Conservation (phyloP, 306 rosid genomes). For the Urtica urens region DNA sequence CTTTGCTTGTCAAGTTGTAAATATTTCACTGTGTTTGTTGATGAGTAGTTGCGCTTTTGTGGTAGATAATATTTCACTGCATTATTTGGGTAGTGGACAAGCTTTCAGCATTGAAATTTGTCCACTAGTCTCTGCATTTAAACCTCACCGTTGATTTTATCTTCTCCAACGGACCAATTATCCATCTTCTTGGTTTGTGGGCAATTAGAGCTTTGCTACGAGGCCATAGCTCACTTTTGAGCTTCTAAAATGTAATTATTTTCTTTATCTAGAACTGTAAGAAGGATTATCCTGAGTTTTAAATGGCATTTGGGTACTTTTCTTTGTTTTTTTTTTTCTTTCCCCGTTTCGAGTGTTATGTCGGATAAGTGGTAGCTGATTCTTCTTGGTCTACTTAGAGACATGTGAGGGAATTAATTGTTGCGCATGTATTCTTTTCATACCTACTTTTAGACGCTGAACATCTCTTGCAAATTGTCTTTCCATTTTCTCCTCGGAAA, state of each 20-base stretch:
- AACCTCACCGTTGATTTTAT: constrained; percentile 5
- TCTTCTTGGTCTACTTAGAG: no score
- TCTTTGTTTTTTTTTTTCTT: no score
- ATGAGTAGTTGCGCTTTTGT: constrained; percentile 13
- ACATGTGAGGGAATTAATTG: no score
- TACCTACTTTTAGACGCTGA: no score
- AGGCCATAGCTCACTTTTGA: neutral
- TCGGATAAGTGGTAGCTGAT: no score
- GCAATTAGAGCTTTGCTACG: neutral
- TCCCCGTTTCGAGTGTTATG: no score
- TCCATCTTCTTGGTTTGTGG: constrained; percentile 1
- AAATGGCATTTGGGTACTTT: no score
- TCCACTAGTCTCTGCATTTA: constrained; percentile 1
- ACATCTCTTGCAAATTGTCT: no score
- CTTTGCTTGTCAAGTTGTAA: neutral
- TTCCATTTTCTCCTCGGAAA: no score
- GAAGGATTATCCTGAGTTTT: no score
- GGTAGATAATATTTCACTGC: constrained; percentile 13
- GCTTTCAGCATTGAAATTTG: neutral
- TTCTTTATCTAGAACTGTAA: no score
- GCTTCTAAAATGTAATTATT: neutral
- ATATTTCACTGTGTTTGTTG: constrained; percentile 4
- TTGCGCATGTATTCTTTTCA: no score
- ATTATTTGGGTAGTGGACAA: constrained; percentile 7
- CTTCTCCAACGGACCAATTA: neutral